A percentile compares a stretch with the other conserved stretches of the same genome.
Evolutionary conservation across 2,329 filamentous ascomycete genomes (phyloP).

Genomic region (Epicoccum sorghinum): DNA sequence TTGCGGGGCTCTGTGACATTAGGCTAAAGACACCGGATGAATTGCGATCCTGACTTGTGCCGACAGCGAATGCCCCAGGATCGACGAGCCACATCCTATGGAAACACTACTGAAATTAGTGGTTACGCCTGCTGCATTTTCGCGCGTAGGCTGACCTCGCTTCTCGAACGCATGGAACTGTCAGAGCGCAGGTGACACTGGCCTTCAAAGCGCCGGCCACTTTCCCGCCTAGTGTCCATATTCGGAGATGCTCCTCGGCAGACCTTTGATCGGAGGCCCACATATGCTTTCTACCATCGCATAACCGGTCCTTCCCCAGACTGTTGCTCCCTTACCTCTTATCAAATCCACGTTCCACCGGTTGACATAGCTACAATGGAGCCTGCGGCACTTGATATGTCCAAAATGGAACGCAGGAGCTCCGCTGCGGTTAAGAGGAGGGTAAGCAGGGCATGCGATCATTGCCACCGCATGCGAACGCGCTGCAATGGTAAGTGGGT

Average conservation of each 20-base stretch:
- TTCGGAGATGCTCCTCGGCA: constrained; percentile 39
- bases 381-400: constrained; percentile 28
- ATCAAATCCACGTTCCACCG: constrained; percentile 18
- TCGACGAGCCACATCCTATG: constrained; percentile 36
- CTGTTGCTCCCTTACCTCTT: constrained; percentile 21
- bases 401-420: constrained; percentile 41
- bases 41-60: constrained; percentile 10
- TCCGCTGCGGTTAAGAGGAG: constrained; percentile 76
- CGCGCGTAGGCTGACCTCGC: constrained; percentile 40
- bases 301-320: constrained; percentile 41
- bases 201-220: constrained; percentile 25
- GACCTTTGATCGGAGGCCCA: constrained; percentile 41
- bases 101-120: constrained; percentile 32
- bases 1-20: constrained; percentile 14
- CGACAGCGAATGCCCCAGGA: constrained; percentile 23
- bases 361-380: constrained; percentile 35
- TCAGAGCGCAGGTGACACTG: constrained; percentile 46
- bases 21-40: constrained; percentile 25
- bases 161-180: constrained; percentile 49
- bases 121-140: constrained; percentile 41
- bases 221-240: constrained; percentile 35
- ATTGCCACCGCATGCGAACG: constrained; percentile 92
- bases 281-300: constrained; percentile 45
- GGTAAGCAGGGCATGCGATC: constrained; percentile 92
- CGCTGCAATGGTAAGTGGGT: constrained; percentile 73